A percentile compares a stretch with the other conserved stretches of the same genome.
These are phyloP conservation scores for Atkinsonella hypoxylon DNA, from an alignment of 2,329 filamentous ascomycete genomes.

Conservation along the genomic window DNA sequence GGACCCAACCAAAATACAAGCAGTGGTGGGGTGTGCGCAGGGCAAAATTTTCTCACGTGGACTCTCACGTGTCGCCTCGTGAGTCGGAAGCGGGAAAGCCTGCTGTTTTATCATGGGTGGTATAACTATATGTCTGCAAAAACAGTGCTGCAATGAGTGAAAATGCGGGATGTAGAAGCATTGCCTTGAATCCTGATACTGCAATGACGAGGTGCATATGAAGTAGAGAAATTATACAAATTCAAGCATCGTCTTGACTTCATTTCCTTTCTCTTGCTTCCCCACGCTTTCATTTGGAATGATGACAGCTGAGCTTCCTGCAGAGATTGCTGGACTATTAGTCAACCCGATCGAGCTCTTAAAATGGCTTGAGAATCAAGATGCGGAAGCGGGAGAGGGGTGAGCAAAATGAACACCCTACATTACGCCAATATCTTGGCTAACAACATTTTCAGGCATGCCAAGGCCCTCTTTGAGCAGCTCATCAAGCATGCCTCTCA, in stretches of 20 bases:
- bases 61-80: constrained; percentile 15
- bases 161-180: not conserved
- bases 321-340: constrained; percentile 20
- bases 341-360: constrained; percentile 24
- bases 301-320: constrained; percentile 12
- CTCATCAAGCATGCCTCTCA: constrained; percentile 38
- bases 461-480: constrained; percentile 31
- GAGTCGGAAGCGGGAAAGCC: not conserved
- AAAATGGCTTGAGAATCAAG: constrained; percentile 32
- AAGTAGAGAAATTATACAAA: constrained; percentile 1
- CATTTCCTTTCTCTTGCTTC: not conserved
- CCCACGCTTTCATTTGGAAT: constrained; percentile 1
- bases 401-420: constrained; percentile 15
- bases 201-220: not conserved
- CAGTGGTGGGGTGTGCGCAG: constrained; percentile 17
- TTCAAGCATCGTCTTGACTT: not conserved
- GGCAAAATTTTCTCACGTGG: constrained; percentile 26
- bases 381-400: constrained; percentile 21
- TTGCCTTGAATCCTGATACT: not conserved
- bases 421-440: not conserved
- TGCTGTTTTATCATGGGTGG: not conserved
- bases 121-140: not conserved
- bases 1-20: constrained; percentile 10
- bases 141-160: not conserved
- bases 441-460: constrained; percentile 15